Base-by-base conservation (phyloP, 163 green algal genomes). In the Scenedesmus sp. region DNA sequence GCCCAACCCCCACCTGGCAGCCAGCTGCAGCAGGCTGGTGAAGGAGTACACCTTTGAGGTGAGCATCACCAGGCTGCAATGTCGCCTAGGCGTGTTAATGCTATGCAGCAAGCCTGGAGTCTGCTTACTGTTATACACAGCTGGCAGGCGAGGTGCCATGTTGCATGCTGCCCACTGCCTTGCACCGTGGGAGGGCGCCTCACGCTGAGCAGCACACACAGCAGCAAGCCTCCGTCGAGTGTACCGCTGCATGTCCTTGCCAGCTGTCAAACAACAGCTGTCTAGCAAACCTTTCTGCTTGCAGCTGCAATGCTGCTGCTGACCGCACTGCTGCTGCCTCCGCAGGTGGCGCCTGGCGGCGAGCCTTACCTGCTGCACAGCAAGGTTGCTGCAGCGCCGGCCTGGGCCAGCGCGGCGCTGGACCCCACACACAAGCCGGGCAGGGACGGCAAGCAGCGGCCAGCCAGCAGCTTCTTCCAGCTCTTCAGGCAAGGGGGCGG, bases 31-130 rank as follows among this genome's bases (percentile, higher is more conserved):
- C 64, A 82, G 1, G 34, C 64, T 92, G 54, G 16, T 70, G 23
- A 92, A 92, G 89, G 64, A 73, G 54, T 92, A 92, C 89, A 84
- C 26, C 18, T 92, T 92, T 83, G 74, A 91, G 55, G 46, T 64
- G 8, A 74, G 26, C 34, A 56, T n/a, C 6, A n/a, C 1, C 6
- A 26, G 76, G 76, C 62, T 23, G 9, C 62, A 15, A 12, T 70
- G 62, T 18, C 18, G 62, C 62, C 16, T 8, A 8, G 59, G 10
- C 23, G 34, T 46, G 34, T 46, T 46, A 46, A 46, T 46, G 34
- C 34, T 46, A 46, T 46, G 34, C 34, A 46, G 34, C 34, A 46
- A 46, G 34, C 34, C 34, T 46, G 34, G 34, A 46, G 34, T 46
- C 34, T 46, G 34, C 34, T 46, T 46, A 46, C 34, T 46, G 34